Evolutionary conservation across 2,329 filamentous ascomycete genomes (phyloP), one percentile per base, ranked within the genome.

Genomic region (Fusarium annulatum): DNA sequence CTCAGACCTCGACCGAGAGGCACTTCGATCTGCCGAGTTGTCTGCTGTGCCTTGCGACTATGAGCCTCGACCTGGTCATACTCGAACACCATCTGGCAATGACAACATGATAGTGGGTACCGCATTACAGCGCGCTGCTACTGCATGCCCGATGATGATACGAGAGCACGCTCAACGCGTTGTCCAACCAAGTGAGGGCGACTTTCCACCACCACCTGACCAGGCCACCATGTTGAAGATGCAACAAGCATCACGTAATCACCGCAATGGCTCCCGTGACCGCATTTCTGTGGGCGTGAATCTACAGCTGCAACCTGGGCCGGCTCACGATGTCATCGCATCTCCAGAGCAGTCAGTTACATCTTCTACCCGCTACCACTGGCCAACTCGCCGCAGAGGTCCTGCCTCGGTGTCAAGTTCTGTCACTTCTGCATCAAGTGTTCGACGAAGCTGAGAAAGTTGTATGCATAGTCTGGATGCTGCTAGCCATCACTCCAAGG

Each of bases 381-480:
- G 88, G 87, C 88, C 88, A 2, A 82, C 84, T 16, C 83, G 88
- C 15, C 86, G 88, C 59, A 84, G 86, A 64, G 86, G 87, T 15
- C 85, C 88, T 2, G 88, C 84, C 4, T 91, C 90, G 1, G 85
- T 89, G 7, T 81, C 88, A 9, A 88, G 89, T 74, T 90, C 89
- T 9, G 83, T 88, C 36, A 89, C 88, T 4, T 90, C 89, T 28
- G 83, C 82, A 36, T 90, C 88, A 0, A 89, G 87, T n/a, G n/a
- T n/a, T n/a, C n/a, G n/a, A n/a, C n/a, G n/a, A n/a, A n/a, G n/a
- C n/a, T n/a, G n/a, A n/a, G n/a, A n/a, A n/a, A n/a, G n/a, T n/a
- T n/a, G n/a, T n/a, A n/a, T n/a, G n/a, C n/a, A n/a, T 82, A 96
- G 94, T 79, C 84, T 97, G 3, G 94, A 97, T 39, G 89, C 94